Evolutionary conservation across 2,329 filamentous ascomycete species (phyloP), one percentile per base, ranked within the genome.

Genomic region (Penicillium hesseltinei): DNA sequence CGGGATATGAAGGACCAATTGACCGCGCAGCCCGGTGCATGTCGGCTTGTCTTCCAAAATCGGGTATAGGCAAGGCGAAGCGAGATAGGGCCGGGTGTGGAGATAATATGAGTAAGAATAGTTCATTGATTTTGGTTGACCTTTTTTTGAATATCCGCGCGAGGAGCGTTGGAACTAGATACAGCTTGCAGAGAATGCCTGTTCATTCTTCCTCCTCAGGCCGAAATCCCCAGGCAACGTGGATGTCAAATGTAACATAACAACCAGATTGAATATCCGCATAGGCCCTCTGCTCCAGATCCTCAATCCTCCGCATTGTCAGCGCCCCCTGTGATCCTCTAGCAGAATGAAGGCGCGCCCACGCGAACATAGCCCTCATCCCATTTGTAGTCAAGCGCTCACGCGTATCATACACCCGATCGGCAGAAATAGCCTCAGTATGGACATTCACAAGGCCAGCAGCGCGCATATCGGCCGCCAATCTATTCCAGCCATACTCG

Each of bases 191-290:
- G 19, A 36, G 0, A 8, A 36, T 5, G 0, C 15, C 13, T n/a
- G 9, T 21, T 51, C 15, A 4, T 1, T 13, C 4, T 43, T 25
- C 5, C 15, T 23, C 7, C 15, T 33, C 5, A 0, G 53, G 46
- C 2, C 29, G 27, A 10, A 51, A 55, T 21, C 53, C 53, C 53
- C 53, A 55, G 27, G 38, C 46, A 51, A 55, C 29, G 42, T 62
- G 53, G 25, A 59, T 53, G 21, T 61, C 57, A 43, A 46, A 60
- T 8, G 51, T 56, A 8, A 56, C 40, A 35, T 60, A 56, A 42
- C 58, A 59, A 10, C 58, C 57, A 8, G 58, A 61, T 48, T 51
- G 27, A 35, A 61, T 47, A 42, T 61, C 57, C 23, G 23, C 29
- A 27, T 51, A 50, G 6, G 51, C 52, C 38, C 36, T 36, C 2